Percentiles rank a stretch among this genome's conserved stretches.
Conservation (phyloP, 1,284 basidiomycete genomes). For the Inonotus hispidus region DNA sequence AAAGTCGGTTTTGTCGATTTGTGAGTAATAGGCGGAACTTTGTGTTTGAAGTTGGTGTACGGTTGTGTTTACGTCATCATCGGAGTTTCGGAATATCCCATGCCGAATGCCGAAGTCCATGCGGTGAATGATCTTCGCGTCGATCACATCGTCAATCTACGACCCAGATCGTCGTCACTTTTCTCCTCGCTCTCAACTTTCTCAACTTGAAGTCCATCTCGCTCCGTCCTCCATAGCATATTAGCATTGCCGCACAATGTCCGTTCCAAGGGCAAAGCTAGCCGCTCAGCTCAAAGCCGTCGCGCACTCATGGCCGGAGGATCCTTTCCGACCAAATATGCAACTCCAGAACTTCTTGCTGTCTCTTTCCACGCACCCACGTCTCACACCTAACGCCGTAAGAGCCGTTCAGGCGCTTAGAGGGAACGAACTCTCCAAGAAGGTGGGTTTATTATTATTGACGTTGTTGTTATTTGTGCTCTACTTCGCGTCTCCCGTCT, state of each 20-base stretch:
- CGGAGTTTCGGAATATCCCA: no score
- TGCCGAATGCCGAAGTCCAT: no score
- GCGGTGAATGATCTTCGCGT: no score
- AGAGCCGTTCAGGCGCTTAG: conserved; percentile 48
- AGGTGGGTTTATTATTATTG: conserved; percentile 34
- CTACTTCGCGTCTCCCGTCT: background rate
- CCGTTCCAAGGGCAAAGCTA: conserved; percentile 22
- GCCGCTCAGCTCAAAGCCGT: conserved; percentile 47
- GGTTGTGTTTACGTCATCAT: no score
- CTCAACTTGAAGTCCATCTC: background rate
- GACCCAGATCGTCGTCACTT: no score
- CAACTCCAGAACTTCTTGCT: conserved; percentile 61
- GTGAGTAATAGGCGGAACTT: no score
- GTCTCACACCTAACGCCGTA: conserved; percentile 53
- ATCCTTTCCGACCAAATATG: conserved; percentile 68
- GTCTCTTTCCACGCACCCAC: conserved; percentile 62
- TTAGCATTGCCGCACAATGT: background rate
- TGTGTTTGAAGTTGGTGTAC: no score
- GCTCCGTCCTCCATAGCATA: background rate
- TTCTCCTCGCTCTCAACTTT: background rate
- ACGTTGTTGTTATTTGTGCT: background rate
- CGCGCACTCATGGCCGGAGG: conserved; percentile 54
- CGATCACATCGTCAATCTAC: no score
- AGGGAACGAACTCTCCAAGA: conserved; percentile 48
- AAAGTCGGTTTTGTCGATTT: no score